phyloP scores from a whole-genome alignment of 768 basidiomycete genomes.

The Pleurotus salmoneostramineus region DNA sequence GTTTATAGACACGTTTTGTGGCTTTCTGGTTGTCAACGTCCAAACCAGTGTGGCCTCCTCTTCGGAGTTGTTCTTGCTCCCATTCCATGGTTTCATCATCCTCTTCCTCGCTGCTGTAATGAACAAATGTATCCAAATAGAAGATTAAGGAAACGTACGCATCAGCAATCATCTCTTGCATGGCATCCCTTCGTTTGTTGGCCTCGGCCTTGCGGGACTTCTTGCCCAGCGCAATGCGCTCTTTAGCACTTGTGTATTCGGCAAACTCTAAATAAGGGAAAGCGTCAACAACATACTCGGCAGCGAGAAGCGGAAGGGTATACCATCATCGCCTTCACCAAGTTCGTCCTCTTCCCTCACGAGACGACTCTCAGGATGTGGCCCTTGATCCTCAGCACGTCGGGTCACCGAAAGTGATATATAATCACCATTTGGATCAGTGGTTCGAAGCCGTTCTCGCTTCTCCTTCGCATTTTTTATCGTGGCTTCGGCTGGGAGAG shows the following conservation, averaged over 20 bases:
- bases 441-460: conserved; percentile 61
- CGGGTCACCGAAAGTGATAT: conserved; percentile 73
- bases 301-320: conserved; percentile 14
- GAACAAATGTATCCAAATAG: background rate
- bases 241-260: conserved; percentile 84
- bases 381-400: conserved; percentile 51
- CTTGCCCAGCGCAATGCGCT: conserved; percentile 82
- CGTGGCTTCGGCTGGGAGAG: conserved; percentile 68
- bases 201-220: conserved; percentile 74
- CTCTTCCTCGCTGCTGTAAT: conserved; percentile 56
- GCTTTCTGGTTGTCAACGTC: conserved; percentile 33
- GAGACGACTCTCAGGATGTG: conserved; percentile 82
- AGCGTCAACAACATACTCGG: background rate
- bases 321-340: conserved; percentile 87
- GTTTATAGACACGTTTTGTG: conserved; percentile 59
- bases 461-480: conserved; percentile 73
- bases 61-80: conserved; percentile 79
- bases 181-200: conserved; percentile 58
- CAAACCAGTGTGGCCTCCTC: conserved; percentile 51
- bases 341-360: conserved; percentile 85
- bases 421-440: conserved; percentile 57
- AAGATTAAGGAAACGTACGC: conserved; percentile 45
- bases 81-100: conserved; percentile 85
- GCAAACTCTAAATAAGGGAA: conserved; percentile 57
- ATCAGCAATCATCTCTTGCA: conserved; percentile 80